phyloP scores from a whole-genome alignment of 805 yeast genomes.

The Isabelozyma rhagii region DNA sequence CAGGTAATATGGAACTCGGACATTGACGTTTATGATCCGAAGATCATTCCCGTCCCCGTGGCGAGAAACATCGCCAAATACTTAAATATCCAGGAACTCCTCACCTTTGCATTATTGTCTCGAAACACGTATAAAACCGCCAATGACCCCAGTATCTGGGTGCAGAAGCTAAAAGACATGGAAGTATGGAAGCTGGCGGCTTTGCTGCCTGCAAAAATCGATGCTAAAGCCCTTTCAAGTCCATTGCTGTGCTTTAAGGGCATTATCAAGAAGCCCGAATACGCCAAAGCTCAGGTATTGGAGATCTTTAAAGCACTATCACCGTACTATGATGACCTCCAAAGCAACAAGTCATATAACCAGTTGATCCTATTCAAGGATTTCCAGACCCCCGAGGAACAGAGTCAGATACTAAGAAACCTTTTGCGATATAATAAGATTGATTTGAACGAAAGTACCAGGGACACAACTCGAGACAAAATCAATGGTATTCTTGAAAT shows the following conservation, averaged over 20 bases:
- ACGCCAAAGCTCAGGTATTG: constrained; percentile 38
- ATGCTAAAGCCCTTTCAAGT: constrained; percentile 5
- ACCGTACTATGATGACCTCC: constrained; percentile 46
- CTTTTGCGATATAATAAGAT: constrained; percentile 37
- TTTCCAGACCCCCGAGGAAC: constrained; percentile 50
- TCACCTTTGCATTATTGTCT: constrained; percentile 36
- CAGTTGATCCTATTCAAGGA: constrained; percentile 45
- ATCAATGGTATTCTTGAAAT: constrained; percentile 59
- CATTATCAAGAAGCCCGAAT: constrained; percentile 18
- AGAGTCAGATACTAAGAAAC: constrained; percentile 43
- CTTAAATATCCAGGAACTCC: constrained; percentile 35
- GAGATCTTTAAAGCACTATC: constrained; percentile 36
- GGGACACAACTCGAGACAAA: constrained; percentile 33
- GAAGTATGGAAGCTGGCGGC: constrained; percentile 31
- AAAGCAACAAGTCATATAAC: constrained; percentile 36
- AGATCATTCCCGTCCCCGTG: constrained; percentile 35
- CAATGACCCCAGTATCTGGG: constrained; percentile 40
- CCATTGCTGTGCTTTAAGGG: constrained; percentile 36
- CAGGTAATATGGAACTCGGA: constrained; percentile 46
- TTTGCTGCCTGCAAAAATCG: background rate
- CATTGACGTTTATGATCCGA: constrained; percentile 41
- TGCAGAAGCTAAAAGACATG: constrained; percentile 29
- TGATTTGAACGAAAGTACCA: constrained; percentile 26
- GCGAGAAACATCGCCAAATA: constrained; percentile 32
- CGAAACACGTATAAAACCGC: constrained; percentile 35